A percentile compares a stretch with the other conserved stretches of the same genome.
phyloP scores from a whole-genome alignment of 2,329 filamentous ascomycete species.

The Orbilia oligospora region DNA sequence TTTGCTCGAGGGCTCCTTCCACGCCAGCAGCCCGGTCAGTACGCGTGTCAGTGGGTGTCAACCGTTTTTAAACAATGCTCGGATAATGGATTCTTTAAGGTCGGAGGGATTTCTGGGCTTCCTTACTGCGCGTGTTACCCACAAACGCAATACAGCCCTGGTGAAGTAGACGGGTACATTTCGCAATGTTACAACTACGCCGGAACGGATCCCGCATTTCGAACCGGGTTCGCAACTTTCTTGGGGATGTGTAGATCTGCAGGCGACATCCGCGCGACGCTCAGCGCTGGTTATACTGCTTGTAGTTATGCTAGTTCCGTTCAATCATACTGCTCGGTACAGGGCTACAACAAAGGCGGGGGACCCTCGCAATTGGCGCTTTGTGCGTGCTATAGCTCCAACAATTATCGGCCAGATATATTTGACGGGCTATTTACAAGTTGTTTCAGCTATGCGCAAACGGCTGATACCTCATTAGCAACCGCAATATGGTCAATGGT shows the following conservation, averaged over 20 bases:
- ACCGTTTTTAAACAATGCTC: slow-evolving; percentile 54
- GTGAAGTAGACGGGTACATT: slow-evolving; percentile 51
- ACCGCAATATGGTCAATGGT: slow-evolving; percentile 27
- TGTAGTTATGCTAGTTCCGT: slow-evolving; percentile 42
- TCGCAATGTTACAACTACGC: slow-evolving; percentile 57
- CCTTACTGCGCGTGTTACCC: slow-evolving; percentile 55
- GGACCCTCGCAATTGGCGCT: slow-evolving; percentile 38
- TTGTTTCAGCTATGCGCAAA: slow-evolving; percentile 49
- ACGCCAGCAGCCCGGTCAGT: slow-evolving; percentile 38
- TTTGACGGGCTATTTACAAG: slow-evolving; percentile 45
- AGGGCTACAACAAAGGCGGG: slow-evolving; percentile 29
- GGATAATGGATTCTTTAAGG: slow-evolving; percentile 39
- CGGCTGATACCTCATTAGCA: slow-evolving; percentile 38
- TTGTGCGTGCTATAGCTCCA: slow-evolving; percentile 46
- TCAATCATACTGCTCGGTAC: slow-evolving; percentile 17
- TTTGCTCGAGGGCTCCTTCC: slow-evolving; percentile 43
- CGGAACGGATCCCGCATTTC: slow-evolving; percentile 37
- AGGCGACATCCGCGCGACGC: slow-evolving; percentile 44
- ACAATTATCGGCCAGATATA: slow-evolving; percentile 38
- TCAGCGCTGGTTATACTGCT: slow-evolving; percentile 33
- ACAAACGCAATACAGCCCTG: slow-evolving; percentile 35
- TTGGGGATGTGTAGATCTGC: slow-evolving; percentile 50
- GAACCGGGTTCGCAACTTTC: slow-evolving; percentile 44
- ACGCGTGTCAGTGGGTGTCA: slow-evolving; percentile 49
- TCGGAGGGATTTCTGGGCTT: slow-evolving; percentile 43